These are phyloP conservation scores for Cercospora zeina DNA, from an alignment of 2,329 filamentous ascomycete species.

Conservation along the genomic window DNA sequence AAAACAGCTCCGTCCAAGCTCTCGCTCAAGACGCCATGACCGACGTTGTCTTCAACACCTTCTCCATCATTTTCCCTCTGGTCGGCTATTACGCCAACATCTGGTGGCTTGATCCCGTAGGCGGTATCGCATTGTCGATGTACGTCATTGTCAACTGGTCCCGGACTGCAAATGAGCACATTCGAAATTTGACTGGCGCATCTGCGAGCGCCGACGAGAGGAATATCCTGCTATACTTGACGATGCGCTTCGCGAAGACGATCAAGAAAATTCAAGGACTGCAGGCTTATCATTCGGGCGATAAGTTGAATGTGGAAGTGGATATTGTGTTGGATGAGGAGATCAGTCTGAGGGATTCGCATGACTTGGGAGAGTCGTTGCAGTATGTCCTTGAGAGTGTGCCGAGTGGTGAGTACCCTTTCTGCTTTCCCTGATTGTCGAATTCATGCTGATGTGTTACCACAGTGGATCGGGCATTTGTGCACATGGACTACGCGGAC, in stretches of 20 bases:
- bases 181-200: slow-evolving; percentile 76
- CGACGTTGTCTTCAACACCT: slow-evolving; percentile 86
- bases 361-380: slow-evolving; percentile 75
- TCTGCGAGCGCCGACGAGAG: slow-evolving; percentile 77
- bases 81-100: slow-evolving; percentile 72
- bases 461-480: slow-evolving; percentile 55
- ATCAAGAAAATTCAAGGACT: slow-evolving; percentile 84
- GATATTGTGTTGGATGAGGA: slow-evolving; percentile 80
- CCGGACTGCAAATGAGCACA: slow-evolving; percentile 70
- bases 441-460: slow-evolving; percentile 6
- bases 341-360: slow-evolving; percentile 73
- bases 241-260: slow-evolving; percentile 87
- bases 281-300: slow-evolving; percentile 80
- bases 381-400: slow-evolving; percentile 85
- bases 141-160: slow-evolving; percentile 82
- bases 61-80: slow-evolving; percentile 86
- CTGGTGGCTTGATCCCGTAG: slow-evolving; percentile 82
- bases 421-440: not conserved
- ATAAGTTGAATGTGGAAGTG: slow-evolving; percentile 80
- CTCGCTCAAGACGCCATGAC: slow-evolving; percentile 68
- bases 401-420: slow-evolving; percentile 57
- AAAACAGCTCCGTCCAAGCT: slow-evolving; percentile 82
- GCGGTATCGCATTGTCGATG: slow-evolving; percentile 73
- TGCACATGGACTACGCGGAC: slow-evolving; percentile 54
- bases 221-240: slow-evolving; percentile 83